Conservation (phyloP, 257 asterid species). For the Solanum virginianum region DNA sequence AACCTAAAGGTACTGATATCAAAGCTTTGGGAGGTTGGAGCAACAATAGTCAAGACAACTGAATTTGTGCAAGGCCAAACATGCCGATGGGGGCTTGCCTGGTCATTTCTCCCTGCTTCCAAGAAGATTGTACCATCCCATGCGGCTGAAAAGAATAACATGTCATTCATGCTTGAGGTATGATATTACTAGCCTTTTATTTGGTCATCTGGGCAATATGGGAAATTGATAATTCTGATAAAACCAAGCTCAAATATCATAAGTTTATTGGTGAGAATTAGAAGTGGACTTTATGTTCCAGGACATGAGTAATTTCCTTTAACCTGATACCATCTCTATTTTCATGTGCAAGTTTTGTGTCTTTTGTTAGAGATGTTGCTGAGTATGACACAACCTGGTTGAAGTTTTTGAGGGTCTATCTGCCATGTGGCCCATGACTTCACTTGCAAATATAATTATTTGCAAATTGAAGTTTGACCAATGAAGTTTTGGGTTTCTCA, state of each 20-base stretch:
- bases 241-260: background rate
- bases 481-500: background rate
- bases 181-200: background rate
- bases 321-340: background rate
- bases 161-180: slow-evolving; percentile 82
- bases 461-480: background rate
- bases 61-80: slow-evolving; percentile 96
- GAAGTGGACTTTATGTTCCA: background rate
- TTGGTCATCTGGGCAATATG: background rate
- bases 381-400: background rate
- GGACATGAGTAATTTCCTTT: background rate
- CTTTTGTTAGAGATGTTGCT: background rate
- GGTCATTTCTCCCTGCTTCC: slow-evolving; percentile 71
- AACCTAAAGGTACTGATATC: slow-evolving; percentile 63
- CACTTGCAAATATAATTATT: background rate
- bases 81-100: slow-evolving; percentile 95
- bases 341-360: background rate
- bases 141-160: slow-evolving; percentile 35
- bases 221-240: background rate
- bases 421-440: background rate
- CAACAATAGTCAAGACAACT: slow-evolving; percentile 77
- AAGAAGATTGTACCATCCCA: slow-evolving; percentile 26
- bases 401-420: background rate
- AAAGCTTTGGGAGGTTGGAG: slow-evolving; percentile 68
- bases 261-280: background rate